Conservation (phyloP, 768 basidiomycete species). For the Mycena venus region DNA sequence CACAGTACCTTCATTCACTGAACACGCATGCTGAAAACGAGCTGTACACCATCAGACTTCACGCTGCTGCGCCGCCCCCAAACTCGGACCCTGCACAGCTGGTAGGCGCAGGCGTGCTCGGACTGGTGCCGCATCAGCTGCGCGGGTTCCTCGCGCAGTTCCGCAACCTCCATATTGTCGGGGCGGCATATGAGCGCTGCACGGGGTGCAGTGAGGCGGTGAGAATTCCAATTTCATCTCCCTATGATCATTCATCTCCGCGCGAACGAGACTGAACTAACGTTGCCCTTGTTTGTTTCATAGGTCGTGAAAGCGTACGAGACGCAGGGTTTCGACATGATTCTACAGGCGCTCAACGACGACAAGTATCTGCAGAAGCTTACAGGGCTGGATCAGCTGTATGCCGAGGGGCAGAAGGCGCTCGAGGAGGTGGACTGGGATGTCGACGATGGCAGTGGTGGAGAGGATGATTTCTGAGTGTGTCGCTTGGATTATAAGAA, state of each 20-base stretch:
- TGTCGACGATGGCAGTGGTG: slow-evolving; percentile 64
- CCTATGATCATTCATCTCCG: not conserved
- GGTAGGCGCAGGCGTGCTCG: slow-evolving; percentile 70
- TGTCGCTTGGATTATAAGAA: too few species aligned
- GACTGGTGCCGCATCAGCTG: slow-evolving; percentile 93
- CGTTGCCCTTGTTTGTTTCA: not conserved
- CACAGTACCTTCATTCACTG: too few species aligned
- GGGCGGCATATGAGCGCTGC: slow-evolving; percentile 88
- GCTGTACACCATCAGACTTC: slow-evolving; percentile 36
- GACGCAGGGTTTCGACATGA: slow-evolving; percentile 82
- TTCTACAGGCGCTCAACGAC: slow-evolving; percentile 88
- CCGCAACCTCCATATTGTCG: slow-evolving; percentile 85
- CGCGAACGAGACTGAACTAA: not conserved
- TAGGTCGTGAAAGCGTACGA: slow-evolving; percentile 90
- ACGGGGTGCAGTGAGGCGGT: slow-evolving; percentile 92
- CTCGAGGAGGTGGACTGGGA: slow-evolving; percentile 85
- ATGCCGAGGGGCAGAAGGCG: slow-evolving; percentile 79
- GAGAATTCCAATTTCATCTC: slow-evolving; percentile 36
- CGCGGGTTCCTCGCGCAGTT: slow-evolving; percentile 93
- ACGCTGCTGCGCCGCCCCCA: slow-evolving; percentile 81
- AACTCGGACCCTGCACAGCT: slow-evolving; percentile 43
- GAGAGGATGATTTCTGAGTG: slow-evolving; percentile 44
- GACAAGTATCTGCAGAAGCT: slow-evolving; percentile 77
- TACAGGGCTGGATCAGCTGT: slow-evolving; percentile 85
- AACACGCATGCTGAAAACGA: too few species aligned